Evolutionary conservation across 306 rosid species (phyloP).

Genomic region (Sophora flavescens): DNA sequence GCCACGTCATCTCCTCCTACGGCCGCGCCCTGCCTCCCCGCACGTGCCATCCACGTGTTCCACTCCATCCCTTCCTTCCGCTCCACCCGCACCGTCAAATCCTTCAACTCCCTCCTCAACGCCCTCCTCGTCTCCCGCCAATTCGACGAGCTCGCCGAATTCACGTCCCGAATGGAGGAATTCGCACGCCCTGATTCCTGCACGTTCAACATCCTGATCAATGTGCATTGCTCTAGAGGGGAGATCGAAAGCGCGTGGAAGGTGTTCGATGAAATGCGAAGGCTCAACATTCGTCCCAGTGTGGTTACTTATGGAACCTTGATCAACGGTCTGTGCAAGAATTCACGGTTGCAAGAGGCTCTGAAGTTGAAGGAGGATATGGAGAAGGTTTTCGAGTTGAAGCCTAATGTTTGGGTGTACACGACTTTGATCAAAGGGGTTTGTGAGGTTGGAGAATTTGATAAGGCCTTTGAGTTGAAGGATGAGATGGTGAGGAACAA

Average conservation of each 20-base stretch:
- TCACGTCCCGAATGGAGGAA: constrained; percentile 33
- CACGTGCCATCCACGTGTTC: constrained; percentile 63
- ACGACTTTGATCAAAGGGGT: constrained; percentile 66
- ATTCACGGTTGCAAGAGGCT: constrained; percentile 53
- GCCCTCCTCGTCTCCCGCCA: constrained; percentile 62
- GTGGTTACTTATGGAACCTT: constrained; percentile 69
- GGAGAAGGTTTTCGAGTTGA: constrained; percentile 49
- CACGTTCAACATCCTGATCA: constrained; percentile 74
- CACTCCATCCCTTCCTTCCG: constrained; percentile 61
- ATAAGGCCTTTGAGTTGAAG: constrained; percentile 59
- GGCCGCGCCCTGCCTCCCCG: constrained; percentile 69
- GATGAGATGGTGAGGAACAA: constrained; percentile 70
- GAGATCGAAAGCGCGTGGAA: constrained; percentile 49
- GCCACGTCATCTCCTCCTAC: constrained; percentile 76
- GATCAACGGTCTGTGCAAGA: constrained; percentile 58
- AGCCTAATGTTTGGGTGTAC: constrained; percentile 57
- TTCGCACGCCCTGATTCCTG: constrained; percentile 65
- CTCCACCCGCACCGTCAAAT: constrained; percentile 62
- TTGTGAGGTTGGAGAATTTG: constrained; percentile 61
- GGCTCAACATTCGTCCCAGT: constrained; percentile 46
- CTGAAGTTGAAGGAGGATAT: constrained; percentile 65
- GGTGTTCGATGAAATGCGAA: constrained; percentile 72
- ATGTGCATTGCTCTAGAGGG: constrained; percentile 43
- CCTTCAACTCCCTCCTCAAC: constrained; percentile 70
- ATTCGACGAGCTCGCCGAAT: constrained; percentile 40